Percentiles rank a stretch among this genome's conserved stretches.
Conservation (phyloP, 805 yeast species). For the Candida odintsovae region DNA sequence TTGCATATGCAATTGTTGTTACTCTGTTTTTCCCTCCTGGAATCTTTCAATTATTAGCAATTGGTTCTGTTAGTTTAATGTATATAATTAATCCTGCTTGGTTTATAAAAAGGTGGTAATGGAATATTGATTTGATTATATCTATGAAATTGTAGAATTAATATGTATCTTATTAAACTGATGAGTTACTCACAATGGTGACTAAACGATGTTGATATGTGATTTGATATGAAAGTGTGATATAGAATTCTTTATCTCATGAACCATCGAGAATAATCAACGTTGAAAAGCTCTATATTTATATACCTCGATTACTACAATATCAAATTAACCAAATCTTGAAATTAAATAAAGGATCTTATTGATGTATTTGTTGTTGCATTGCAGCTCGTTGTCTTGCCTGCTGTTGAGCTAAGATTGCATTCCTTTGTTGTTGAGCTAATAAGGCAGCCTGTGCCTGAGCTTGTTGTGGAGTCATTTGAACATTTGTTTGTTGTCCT, state of each 20-base stretch:
- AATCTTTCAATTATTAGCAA: constrained; percentile 11
- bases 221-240: too few species aligned
- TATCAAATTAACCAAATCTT: too few species aligned
- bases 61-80: constrained; percentile 3
- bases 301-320: too few species aligned
- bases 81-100: constrained; percentile 12
- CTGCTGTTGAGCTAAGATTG: constrained; percentile 10
- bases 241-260: too few species aligned
- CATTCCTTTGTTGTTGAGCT: constrained; percentile 7
- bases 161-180: too few species aligned
- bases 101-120: constrained; percentile 11
- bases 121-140: too few species aligned
- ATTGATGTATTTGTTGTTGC: constrained; percentile 22
- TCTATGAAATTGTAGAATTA: too few species aligned
- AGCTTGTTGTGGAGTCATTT: constrained; percentile 6
- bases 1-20: constrained; percentile 10
- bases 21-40: constrained; percentile 17
- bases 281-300: too few species aligned
- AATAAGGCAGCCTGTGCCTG: constrained; percentile 5
- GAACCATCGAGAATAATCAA: too few species aligned
- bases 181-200: too few species aligned
- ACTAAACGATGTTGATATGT: too few species aligned
- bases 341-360: too few species aligned
- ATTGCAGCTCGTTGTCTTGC: constrained; percentile 6
- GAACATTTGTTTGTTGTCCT: constrained; percentile 1